Evolutionary conservation across 768 basidiomycete genomes (phyloP).

Genomic region (Daedaleopsis nitida): DNA sequence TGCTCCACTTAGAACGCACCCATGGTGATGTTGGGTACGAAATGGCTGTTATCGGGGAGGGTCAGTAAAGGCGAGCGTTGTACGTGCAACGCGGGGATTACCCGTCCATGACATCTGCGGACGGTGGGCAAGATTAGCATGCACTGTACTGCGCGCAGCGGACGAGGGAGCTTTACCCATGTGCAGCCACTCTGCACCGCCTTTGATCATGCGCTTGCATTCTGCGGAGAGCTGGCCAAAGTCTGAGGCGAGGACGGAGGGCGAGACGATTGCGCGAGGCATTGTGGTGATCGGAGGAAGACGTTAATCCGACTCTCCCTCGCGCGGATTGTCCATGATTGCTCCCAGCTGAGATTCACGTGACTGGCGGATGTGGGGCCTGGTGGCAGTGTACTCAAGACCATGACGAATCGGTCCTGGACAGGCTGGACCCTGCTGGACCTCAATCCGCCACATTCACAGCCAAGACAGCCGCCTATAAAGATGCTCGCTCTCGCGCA

Average conservation of each 20-base stretch:
- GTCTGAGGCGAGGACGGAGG: conserved; percentile 96
- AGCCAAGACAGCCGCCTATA: background rate
- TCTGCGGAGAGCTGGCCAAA: conserved; percentile 94
- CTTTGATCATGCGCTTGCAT: conserved; percentile 94
- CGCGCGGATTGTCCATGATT: too few species aligned
- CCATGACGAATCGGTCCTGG: too few species aligned
- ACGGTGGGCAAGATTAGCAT: background rate
- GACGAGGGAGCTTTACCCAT: conserved; percentile 63
- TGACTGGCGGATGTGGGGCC: background rate
- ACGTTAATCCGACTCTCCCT: background rate
- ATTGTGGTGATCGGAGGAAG: conserved; percentile 39
- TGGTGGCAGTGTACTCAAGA: background rate
- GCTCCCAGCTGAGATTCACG: background rate
- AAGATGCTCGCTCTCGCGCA: background rate
- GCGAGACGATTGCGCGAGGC: conserved; percentile 92
- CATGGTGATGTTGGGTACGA: conserved; percentile 99
- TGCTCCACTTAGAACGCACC: conserved; percentile 48
- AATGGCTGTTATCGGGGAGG: conserved; percentile 62
- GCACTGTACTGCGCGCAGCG: background rate
- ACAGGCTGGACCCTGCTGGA: too few species aligned
- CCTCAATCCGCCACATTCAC: background rate
- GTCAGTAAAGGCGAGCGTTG: conserved; percentile 1
- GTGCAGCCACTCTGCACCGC: conserved; percentile 96
- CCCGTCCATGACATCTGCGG: conserved; percentile 96
- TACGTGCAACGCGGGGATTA: conserved; percentile 35